phyloP scores from a whole-genome alignment of 2,329 filamentous ascomycete species.

The Verticillium dahliae region DNA sequence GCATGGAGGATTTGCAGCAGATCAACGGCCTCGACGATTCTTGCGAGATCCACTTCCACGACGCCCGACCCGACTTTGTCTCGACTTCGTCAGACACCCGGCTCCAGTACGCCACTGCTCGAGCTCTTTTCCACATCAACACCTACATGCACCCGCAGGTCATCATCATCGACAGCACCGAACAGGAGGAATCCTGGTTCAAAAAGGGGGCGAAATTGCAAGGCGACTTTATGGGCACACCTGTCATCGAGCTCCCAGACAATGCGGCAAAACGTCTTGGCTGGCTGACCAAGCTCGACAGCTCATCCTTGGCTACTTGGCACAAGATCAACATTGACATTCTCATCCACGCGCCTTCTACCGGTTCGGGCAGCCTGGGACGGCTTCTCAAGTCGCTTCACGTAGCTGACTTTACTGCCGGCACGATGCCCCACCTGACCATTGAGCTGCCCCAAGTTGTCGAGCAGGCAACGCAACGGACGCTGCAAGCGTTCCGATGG shows the following conservation, averaged over 20 bases:
- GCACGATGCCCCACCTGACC: slow-evolving; percentile 66
- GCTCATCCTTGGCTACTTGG: slow-evolving; percentile 68
- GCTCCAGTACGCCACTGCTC: slow-evolving; percentile 56
- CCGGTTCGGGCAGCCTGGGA: slow-evolving; percentile 67
- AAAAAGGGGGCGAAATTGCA: slow-evolving; percentile 51
- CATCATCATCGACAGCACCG: slow-evolving; percentile 63
- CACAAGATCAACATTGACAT: slow-evolving; percentile 74
- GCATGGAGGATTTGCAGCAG: slow-evolving; percentile 60
- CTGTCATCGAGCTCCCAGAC: slow-evolving; percentile 69
- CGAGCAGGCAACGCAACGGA: slow-evolving; percentile 57
- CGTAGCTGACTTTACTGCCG: slow-evolving; percentile 67
- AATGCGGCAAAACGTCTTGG: slow-evolving; percentile 55
- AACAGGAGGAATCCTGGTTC: slow-evolving; percentile 64
- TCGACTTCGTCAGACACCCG: slow-evolving; percentile 62
- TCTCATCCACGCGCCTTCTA: slow-evolving; percentile 67
- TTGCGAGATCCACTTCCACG: slow-evolving; percentile 61
- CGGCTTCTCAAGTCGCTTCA: slow-evolving; percentile 71
- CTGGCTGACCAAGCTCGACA: slow-evolving; percentile 77
- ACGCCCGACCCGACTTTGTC: slow-evolving; percentile 73
- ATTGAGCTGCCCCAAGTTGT: slow-evolving; percentile 73
- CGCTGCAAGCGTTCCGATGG: slow-evolving; percentile 61
- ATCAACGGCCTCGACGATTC: slow-evolving; percentile 71
- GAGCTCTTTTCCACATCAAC: slow-evolving; percentile 66
- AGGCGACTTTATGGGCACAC: slow-evolving; percentile 40
- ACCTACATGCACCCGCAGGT: slow-evolving; percentile 72